Evolutionary conservation across 2,329 filamentous ascomycete genomes (phyloP), one percentile per base, ranked within the genome.

Genomic region (Fusarium gaditjirri): DNA sequence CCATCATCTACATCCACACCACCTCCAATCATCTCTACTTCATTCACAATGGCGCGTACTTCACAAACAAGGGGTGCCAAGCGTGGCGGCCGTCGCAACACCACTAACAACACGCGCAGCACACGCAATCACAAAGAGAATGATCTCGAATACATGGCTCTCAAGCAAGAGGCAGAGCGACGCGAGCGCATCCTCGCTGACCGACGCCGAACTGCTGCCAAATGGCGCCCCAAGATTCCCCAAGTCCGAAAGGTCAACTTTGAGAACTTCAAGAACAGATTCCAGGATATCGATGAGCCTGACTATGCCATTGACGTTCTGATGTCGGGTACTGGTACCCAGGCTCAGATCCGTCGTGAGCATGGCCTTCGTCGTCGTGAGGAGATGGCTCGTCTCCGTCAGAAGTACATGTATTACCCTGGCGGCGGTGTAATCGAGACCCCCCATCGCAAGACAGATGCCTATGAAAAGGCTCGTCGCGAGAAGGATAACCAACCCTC

Each of bases 231-330:
- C 61, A 83, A 83, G 80, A 80, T 85, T 25, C 81, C 81, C 3
- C 77, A 80, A 31, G 80, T 83, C n/a, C 78, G 81, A 53, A 82
- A 79, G 65, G 79, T 83, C 59, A 81, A 83, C 73, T 84, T 84
- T 60, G 82, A 84, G 68, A 79, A 81, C 71, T 85, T 83, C 77
- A 85, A 84, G 74, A 85, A 85, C 67, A 77, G 81, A 57, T 83
- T 81, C 67, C 74, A 81, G 17, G 76, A 76, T 16, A 49, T 80
- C 17, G 76, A 81, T 3, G 76, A 82, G 65, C 79, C 75, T 29
- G 78, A 81, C n/a, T 81, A 83, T 61, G 81, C 81, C 38, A 77
- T 84, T 25, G 83, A 84, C 4, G 82, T 83, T 21, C 77, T 84
- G 9, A 77, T 83, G 75, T 76, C 71, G 11, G 80, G 80, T 1